phyloP scores from a whole-genome alignment of 139 green algal genomes.

The Chlorella sp. region DNA sequence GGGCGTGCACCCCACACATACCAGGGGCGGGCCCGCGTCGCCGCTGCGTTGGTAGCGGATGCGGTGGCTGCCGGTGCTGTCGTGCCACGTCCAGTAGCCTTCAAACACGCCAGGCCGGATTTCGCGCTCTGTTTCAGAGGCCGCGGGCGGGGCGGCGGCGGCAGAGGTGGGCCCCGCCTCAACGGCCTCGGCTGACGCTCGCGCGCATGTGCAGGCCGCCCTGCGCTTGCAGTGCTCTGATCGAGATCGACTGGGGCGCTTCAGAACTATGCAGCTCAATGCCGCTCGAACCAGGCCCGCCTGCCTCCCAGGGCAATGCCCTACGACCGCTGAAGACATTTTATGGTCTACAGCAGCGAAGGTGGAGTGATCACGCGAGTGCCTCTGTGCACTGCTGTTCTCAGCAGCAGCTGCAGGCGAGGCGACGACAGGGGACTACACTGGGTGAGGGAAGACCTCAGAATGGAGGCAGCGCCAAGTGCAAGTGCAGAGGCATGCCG shows the following conservation, averaged over 20 bases:
- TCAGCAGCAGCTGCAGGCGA: too few species aligned
- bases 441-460: too few species aligned
- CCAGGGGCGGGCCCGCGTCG: constrained; percentile 22
- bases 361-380: too few species aligned
- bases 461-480: too few species aligned
- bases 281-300: not conserved
- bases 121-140: constrained; percentile 16
- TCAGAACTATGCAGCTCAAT: not conserved
- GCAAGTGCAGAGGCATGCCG: too few species aligned
- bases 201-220: not conserved
- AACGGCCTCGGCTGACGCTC: not conserved
- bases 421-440: too few species aligned
- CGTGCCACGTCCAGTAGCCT: constrained; percentile 79
- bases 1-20: constrained; percentile 8
- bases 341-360: too few species aligned
- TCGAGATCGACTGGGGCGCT: not conserved
- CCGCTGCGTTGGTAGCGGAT: constrained; percentile 85
- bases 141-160: not conserved
- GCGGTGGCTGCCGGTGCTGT: too few species aligned
- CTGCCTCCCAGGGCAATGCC: too few species aligned
- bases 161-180: not conserved
- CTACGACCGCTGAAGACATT: too few species aligned
- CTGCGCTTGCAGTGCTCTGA: not conserved
- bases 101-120: constrained; percentile 36
- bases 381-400: too few species aligned